These are phyloP conservation scores for Alternaria incomplexa DNA, from an alignment of 2,329 filamentous ascomycete species.

Conservation along the genomic window DNA sequence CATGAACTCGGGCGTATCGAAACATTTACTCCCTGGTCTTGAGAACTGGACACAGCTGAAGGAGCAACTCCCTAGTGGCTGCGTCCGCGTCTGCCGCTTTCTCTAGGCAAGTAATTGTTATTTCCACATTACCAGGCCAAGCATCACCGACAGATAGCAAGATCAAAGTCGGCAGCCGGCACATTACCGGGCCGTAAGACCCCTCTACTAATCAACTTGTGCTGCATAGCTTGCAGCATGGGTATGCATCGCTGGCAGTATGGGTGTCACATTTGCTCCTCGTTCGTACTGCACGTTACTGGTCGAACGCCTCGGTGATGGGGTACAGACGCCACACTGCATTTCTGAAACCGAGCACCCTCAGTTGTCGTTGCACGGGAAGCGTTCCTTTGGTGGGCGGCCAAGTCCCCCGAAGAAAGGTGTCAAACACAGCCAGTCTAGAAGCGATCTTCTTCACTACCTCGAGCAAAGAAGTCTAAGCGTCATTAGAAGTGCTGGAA, in stretches of 20 bases:
- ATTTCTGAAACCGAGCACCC: not conserved
- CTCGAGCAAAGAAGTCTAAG: constrained; percentile 2
- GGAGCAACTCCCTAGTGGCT: not conserved
- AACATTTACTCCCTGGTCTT: constrained; percentile 1
- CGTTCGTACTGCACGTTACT: not conserved
- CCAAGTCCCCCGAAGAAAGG: not conserved
- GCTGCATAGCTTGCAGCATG: not conserved
- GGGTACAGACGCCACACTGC: not conserved
- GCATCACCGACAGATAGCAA: not conserved
- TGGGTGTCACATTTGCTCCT: not conserved
- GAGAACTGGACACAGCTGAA: not conserved
- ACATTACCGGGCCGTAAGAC: not conserved
- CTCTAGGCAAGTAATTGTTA: not conserved
- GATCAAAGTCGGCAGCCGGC: not conserved
- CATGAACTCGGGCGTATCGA: constrained; percentile 1
- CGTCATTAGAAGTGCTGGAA: constrained; percentile 17
- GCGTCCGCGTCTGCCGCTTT: not conserved
- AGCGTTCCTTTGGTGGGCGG: not conserved
- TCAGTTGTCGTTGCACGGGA: not conserved
- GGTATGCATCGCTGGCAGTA: not conserved
- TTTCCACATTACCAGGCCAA: not conserved
- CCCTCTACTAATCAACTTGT: not conserved
- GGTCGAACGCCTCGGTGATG: not conserved
- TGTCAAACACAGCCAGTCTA: not conserved
- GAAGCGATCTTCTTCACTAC: not conserved